These are phyloP conservation scores for Colletotrichum limetticola DNA, from an alignment of 2,329 filamentous ascomycete species.

Conservation along the genomic window DNA sequence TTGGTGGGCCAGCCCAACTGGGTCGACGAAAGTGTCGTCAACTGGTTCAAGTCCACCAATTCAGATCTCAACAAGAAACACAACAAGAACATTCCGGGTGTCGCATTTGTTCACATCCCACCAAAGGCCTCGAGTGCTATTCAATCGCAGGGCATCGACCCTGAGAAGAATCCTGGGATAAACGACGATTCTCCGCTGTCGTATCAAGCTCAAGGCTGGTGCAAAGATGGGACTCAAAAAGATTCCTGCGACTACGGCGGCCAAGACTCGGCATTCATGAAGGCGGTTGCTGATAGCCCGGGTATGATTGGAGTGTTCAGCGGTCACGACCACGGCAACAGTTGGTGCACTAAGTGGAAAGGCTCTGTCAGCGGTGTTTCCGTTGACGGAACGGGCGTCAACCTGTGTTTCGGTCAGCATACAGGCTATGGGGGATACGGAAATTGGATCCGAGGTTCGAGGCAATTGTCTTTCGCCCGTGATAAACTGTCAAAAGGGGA, in stretches of 20 bases:
- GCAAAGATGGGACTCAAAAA: slow-evolving; percentile 50
- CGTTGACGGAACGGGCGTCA: slow-evolving; percentile 55
- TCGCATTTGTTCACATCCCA: slow-evolving; percentile 62
- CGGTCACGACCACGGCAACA: slow-evolving; percentile 74
- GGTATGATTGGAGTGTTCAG: slow-evolving; percentile 69
- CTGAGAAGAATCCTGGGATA: slow-evolving; percentile 54
- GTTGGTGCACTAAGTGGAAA: slow-evolving; percentile 67
- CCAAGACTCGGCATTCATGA: slow-evolving; percentile 72
- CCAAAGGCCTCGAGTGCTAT: slow-evolving; percentile 53
- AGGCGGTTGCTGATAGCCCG: slow-evolving; percentile 63
- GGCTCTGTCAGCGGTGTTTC: slow-evolving; percentile 46
- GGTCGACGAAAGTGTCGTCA: slow-evolving; percentile 56
- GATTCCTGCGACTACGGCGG: slow-evolving; percentile 54
- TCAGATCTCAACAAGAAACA: slow-evolving; percentile 43
- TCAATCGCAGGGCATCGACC: slow-evolving; percentile 50
- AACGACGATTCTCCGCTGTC: slow-evolving; percentile 53
- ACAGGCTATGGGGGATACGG: slow-evolving; percentile 78
- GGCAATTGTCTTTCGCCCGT: slow-evolving; percentile 63
- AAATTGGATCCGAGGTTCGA: slow-evolving; percentile 68
- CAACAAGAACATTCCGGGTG: slow-evolving; percentile 52
- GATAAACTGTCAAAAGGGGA: slow-evolving; percentile 50
- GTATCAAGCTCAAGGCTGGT: slow-evolving; percentile 57
- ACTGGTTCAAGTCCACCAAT: slow-evolving; percentile 54
- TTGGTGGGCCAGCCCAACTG: slow-evolving; percentile 52
- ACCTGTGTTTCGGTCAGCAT: slow-evolving; percentile 71